Percentiles rank a stretch among this genome's conserved stretches.
These are phyloP conservation scores for Paramecium sexaurelia DNA, from an alignment of 73 alveolate species.

Conservation along the genomic window DNA sequence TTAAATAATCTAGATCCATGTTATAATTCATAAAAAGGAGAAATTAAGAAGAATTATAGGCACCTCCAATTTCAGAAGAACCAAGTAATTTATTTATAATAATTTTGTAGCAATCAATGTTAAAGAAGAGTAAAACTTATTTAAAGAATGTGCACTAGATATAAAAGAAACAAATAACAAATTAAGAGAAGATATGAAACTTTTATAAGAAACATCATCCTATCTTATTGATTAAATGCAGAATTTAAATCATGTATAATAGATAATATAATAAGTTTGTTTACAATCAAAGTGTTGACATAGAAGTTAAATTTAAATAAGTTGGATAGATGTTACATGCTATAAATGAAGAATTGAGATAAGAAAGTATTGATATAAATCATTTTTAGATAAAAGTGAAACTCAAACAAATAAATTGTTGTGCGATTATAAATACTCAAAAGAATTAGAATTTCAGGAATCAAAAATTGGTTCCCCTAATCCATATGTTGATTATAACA, in stretches of 20 bases:
- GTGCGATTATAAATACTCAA: not conserved
- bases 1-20: not conserved
- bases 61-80: conserved; percentile 15
- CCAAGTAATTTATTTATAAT: conserved; percentile 10
- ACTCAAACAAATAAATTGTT: not conserved
- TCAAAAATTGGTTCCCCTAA: conserved; percentile 56
- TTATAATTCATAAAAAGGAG: conserved; percentile 41
- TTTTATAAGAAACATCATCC: conserved; percentile 45
- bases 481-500: conserved; percentile 32
- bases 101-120: not conserved
- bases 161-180: conserved; percentile 43
- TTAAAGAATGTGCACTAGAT: conserved; percentile 45
- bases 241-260: conserved; percentile 24
- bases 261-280: conserved; percentile 16
- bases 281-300: conserved; percentile 50
- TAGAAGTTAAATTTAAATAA: conserved; percentile 50
- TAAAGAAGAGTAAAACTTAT: conserved; percentile 42
- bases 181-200: conserved; percentile 51
- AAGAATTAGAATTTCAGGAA: not conserved
- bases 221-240: conserved; percentile 49
- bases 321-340: conserved; percentile 58
- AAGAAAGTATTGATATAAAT: not conserved
- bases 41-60: not conserved
- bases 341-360: conserved; percentile 40
- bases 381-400: not conserved